Evolutionary conservation across 768 basidiomycete species (phyloP).

Genomic region (Tylopilus subfusipes): DNA sequence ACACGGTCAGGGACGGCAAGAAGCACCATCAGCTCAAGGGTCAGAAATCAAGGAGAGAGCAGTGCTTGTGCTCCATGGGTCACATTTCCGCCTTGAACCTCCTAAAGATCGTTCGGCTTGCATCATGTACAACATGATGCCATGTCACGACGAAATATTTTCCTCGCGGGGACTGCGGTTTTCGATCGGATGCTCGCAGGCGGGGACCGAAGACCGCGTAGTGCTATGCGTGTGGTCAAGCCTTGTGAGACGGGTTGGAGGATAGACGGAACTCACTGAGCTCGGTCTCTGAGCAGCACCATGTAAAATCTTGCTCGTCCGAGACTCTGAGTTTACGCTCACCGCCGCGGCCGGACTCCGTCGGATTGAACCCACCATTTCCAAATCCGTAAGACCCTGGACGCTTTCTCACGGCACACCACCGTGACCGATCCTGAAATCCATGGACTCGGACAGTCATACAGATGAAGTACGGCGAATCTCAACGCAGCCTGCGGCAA

Average conservation of each 20-base stretch:
- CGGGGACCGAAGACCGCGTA: not conserved
- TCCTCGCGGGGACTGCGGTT: no score
- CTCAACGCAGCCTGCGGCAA: slow-evolving; percentile 9
- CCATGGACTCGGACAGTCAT: not conserved
- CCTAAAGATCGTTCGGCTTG: not conserved
- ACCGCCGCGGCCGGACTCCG: not conserved
- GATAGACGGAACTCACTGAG: not conserved
- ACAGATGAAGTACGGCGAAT: slow-evolving; percentile 1
- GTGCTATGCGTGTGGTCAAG: not conserved
- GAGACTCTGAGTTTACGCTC: not conserved
- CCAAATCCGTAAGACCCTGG: not conserved
- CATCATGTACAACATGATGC: not conserved
- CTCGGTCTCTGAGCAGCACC: not conserved
- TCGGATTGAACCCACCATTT: not conserved
- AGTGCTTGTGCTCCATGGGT: not conserved
- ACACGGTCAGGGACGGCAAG: slow-evolving; percentile 20
- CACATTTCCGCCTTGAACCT: not conserved
- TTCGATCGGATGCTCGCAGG: not conserved
- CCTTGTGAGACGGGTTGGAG: not conserved
- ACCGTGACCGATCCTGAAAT: not conserved
- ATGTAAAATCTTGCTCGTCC: not conserved
- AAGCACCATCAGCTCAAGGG: slow-evolving; percentile 9
- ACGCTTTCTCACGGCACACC: slow-evolving; percentile 6
- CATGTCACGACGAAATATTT: not conserved
- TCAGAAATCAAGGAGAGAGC: not conserved